Evolutionary conservation across 805 yeast species (phyloP).

Genomic region (Teunomyces pallodes): DNA sequence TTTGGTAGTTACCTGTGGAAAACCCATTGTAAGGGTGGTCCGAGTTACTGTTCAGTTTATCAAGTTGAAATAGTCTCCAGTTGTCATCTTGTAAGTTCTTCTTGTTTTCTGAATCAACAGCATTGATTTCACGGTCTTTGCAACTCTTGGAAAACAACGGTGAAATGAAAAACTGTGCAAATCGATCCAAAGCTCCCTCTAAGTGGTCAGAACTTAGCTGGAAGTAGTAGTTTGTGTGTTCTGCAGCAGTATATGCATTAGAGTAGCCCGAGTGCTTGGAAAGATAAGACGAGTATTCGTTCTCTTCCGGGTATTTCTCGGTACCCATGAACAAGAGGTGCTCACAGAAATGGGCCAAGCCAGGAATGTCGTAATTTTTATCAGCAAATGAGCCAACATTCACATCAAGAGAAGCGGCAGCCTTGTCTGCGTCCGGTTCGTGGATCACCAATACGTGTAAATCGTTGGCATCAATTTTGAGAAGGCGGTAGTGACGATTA

Average conservation of each 20-base stretch:
- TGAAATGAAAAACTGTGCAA: conserved; percentile 84
- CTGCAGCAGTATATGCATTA: conserved; percentile 88
- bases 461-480: conserved; percentile 53
- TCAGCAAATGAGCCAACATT: conserved; percentile 76
- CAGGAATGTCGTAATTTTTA: conserved; percentile 55
- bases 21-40: conserved; percentile 84
- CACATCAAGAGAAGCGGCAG: conserved; percentile 79
- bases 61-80: conserved; percentile 88
- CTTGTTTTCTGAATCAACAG: conserved; percentile 94
- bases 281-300: conserved; percentile 69
- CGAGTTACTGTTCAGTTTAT: conserved; percentile 68
- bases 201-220: conserved; percentile 75
- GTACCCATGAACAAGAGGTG: conserved; percentile 79
- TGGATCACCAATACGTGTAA: conserved; percentile 61
- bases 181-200: conserved; percentile 87
- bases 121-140: conserved; percentile 88
- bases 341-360: conserved; percentile 72
- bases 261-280: conserved; percentile 85
- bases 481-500: conserved; percentile 69
- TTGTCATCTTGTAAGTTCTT: conserved; percentile 86
- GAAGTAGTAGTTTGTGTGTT: conserved; percentile 87
- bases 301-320: conserved; percentile 68
- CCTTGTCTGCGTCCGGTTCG: conserved; percentile 67
- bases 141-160: conserved; percentile 76
- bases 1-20: conserved; percentile 81